Base-by-base conservation (phyloP, 352 stramenopile genomes). In the Globisporangium splendens region DNA sequence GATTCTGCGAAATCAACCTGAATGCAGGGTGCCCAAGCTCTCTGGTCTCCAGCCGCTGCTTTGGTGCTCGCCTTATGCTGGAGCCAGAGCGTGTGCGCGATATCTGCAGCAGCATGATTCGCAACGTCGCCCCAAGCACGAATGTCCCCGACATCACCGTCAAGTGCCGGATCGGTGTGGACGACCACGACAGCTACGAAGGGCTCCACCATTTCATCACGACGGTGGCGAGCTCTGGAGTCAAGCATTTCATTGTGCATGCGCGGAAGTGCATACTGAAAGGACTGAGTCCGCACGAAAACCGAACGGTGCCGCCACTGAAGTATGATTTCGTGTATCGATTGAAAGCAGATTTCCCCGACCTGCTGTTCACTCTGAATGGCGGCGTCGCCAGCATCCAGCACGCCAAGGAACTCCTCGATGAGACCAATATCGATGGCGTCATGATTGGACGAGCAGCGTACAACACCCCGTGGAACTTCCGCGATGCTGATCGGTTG, bases 81-180 rank as follows among this genome's bases (percentile, higher is more conserved):
- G 86, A 98, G 20, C 89, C 97, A 3, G 76, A 96, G 42, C 84
- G 98, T 10, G 97, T 99, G 22, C 77, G 83, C 24, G 89, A 98
- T 21, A 89, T 99, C 44, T 96, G 87, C 56, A 61, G 69, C 24
- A 88, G 87, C 28, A 97, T 99, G 77, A 61, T 72, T n/a, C 67
- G 69, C 39, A 76, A 68, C 12, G 65, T 88, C 0, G 50, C 56
- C 0, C 69, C 70, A 12, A 52, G 60, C 2, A 59, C 84, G 0
- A 56, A 63, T 21, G 28, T 51, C 14, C 46, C 71, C 10, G 77
- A 86, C 10, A 86, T 99, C 24, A 99, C 96, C 0, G 96, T 99
- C 61, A 99, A 99, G 72, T 99, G 98, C 72, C 89, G 98, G 33
- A 98, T 99, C 51, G 98, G 98, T 1, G 79, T 98, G 5, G 96